Conservation (phyloP, 192 early-diverging fungal genomes). For the Coemansia reversa region DNA sequence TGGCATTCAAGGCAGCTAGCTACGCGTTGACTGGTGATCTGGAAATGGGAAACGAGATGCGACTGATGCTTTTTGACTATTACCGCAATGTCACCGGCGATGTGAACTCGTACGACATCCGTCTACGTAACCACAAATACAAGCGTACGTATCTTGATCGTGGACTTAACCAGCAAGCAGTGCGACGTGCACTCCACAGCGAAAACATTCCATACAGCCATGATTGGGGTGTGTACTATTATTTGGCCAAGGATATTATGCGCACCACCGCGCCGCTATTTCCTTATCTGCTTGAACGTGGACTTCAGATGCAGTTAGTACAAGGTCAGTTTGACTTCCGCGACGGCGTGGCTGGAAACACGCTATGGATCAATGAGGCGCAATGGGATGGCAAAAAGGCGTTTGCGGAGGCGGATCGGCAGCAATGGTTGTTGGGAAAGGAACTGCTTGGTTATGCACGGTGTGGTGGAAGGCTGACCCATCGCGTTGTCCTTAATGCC, state of each 20-base stretch:
- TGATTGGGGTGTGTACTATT: slow-evolving; percentile 56
- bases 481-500: slow-evolving; percentile 64
- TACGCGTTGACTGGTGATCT: slow-evolving; percentile 50
- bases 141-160: slow-evolving; percentile 61
- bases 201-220: slow-evolving; percentile 49
- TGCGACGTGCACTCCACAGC: slow-evolving; percentile 64
- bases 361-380: slow-evolving; percentile 65
- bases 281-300: slow-evolving; percentile 56
- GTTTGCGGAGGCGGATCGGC: slow-evolving; percentile 57
- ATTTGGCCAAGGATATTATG: slow-evolving; percentile 65
- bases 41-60: slow-evolving; percentile 46
- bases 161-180: slow-evolving; percentile 57
- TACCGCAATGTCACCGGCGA: slow-evolving; percentile 67
- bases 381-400: slow-evolving; percentile 50
- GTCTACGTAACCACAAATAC: slow-evolving; percentile 62
- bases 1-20: slow-evolving; percentile 50
- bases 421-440: slow-evolving; percentile 46
- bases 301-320: slow-evolving; percentile 59
- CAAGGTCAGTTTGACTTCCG: slow-evolving; percentile 86
- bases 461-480: slow-evolving; percentile 53
- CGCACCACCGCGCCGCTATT: slow-evolving; percentile 60
- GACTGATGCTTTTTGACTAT: slow-evolving; percentile 62
- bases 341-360: slow-evolving; percentile 68
- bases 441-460: slow-evolving; percentile 64
- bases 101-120: slow-evolving; percentile 78